A percentile compares a stretch with the other conserved stretches of the same genome.
Conservation (phyloP, 2,329 filamentous ascomycete genomes). For the Fusarium nematophilum region DNA sequence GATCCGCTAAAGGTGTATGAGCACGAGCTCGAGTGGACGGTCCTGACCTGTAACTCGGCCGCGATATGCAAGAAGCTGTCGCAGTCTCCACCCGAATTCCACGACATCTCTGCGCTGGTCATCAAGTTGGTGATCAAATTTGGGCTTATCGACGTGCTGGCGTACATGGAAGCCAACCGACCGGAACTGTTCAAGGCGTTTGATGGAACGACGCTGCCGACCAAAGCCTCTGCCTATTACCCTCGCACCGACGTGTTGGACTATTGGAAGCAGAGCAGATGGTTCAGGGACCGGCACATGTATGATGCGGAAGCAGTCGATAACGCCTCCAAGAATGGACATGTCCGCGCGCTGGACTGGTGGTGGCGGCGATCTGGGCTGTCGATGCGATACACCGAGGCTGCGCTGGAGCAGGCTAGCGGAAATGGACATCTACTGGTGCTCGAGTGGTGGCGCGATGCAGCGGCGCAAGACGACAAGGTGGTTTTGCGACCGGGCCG, state of each 20-base stretch:
- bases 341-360: conserved; percentile 88
- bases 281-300: conserved; percentile 81
- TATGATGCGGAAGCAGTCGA: conserved; percentile 89
- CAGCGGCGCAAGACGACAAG: conserved; percentile 67
- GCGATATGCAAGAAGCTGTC: conserved; percentile 81
- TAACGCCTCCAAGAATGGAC: conserved; percentile 86
- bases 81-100: conserved; percentile 75
- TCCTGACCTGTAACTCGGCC: conserved; percentile 76
- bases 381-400: conserved; percentile 85
- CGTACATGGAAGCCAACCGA: conserved; percentile 71
- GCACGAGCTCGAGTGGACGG: conserved; percentile 85
- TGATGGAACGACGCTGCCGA: conserved; percentile 85
- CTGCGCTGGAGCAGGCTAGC: conserved; percentile 87
- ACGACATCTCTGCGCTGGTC: conserved; percentile 79
- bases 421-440: conserved; percentile 86
- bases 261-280: conserved; percentile 88
- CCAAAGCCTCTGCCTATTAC: conserved; percentile 89
- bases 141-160: conserved; percentile 81
- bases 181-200: conserved; percentile 86
- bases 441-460: conserved; percentile 92
- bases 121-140: conserved; percentile 94
- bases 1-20: conserved; percentile 78
- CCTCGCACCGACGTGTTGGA: conserved; percentile 86
- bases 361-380: conserved; percentile 85
- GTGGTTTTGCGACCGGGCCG: conserved; percentile 82